Percentiles rank a stretch among this genome's conserved stretches.
These are phyloP conservation scores for Amanita polypyramis DNA, from an alignment of 768 basidiomycete species.

Conservation along the genomic window DNA sequence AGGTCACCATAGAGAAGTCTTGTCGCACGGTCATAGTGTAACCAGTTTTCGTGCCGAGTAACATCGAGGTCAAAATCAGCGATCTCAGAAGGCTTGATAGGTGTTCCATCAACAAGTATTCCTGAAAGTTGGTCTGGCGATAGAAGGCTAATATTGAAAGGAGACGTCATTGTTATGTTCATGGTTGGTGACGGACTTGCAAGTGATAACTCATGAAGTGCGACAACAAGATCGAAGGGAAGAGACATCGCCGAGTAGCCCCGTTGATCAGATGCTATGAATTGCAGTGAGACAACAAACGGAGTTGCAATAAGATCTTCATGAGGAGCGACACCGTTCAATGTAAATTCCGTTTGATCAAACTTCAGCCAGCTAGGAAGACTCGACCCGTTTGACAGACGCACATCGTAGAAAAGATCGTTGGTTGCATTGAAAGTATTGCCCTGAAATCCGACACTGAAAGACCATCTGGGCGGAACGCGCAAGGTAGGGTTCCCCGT, in stretches of 20 bases:
- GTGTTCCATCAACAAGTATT: conserved; percentile 49
- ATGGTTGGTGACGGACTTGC: conserved; percentile 38
- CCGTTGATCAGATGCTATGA: conserved; percentile 63
- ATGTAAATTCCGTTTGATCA: conserved; percentile 53
- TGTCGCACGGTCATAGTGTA: conserved; percentile 45
- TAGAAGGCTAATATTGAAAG: conserved; percentile 40
- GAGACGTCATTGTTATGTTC: conserved; percentile 54
- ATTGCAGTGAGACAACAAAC: conserved; percentile 34
- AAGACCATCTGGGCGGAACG: conserved; percentile 78
- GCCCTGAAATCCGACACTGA: conserved; percentile 75
- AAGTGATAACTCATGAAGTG: conserved; percentile 56
- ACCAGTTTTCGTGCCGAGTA: conserved; percentile 42
- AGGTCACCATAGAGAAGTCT: conserved; percentile 47
- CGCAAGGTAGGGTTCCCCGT: conserved; percentile 47
- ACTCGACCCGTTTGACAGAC: conserved; percentile 53
- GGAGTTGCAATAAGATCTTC: conserved; percentile 28
- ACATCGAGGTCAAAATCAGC: conserved; percentile 47
- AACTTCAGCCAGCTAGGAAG: conserved; percentile 74
- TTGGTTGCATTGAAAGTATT: conserved; percentile 44
- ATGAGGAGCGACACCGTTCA: conserved; percentile 68
- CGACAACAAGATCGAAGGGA: conserved; percentile 57
- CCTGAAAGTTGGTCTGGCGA: conserved; percentile 53
- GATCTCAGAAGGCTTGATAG: conserved; percentile 51
- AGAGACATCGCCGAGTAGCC: conserved; percentile 56
- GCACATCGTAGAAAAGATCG: conserved; percentile 51